Base-by-base conservation (phyloP, 192 early-diverging fungal genomes). In the Coemansia sp. region DNA sequence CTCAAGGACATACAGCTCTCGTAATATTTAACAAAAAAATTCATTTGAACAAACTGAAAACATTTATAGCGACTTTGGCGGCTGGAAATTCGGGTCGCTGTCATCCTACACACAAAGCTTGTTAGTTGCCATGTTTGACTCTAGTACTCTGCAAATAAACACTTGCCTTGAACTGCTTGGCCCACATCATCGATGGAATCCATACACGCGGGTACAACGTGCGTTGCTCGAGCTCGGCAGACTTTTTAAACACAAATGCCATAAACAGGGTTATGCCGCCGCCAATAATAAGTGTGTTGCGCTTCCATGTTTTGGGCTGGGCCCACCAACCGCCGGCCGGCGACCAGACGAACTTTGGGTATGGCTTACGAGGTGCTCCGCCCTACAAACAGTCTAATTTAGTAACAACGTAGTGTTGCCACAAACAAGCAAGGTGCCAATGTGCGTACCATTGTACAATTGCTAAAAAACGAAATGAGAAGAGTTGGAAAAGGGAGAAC, bases 271-370 rank as follows among this genome's bases (percentile, higher is more conserved):
- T 21, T 4, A 60, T 52, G 1, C 73, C 78, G 1, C 62, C 17
- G 0, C 78, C 69, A 1, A 75, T 67, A 23, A 81, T 81, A 4
- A 62, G 53, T 27, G 78, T 81, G 64, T 81, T 81, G 56, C 78
- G 72, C 69, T 81, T 81, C 78, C 86, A 88, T 63, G 80, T 71
- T 37, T 72, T 78, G 19, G 87, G 87, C 72, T 88, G 82, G 14
- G 72, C 81, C 82, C 85, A 88, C 87, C 87, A 88, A 22, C 87
- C 87, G 57, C 87, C 87, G 14, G 87, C 50, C 41, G 79, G 79
- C 47, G 79, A 82, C 79, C 79, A 82, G 37, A 82, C 79, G 35
- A 68, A 54, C 43, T 76, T 82, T 22, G 79, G 79, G 71, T 82
- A 82, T 45, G 79, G 79, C 49, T 66, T 82, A 31, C 59, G 79